phyloP scores from a whole-genome alignment of 192 early-diverging fungal species.

The Geosiphon pyriformis region DNA sequence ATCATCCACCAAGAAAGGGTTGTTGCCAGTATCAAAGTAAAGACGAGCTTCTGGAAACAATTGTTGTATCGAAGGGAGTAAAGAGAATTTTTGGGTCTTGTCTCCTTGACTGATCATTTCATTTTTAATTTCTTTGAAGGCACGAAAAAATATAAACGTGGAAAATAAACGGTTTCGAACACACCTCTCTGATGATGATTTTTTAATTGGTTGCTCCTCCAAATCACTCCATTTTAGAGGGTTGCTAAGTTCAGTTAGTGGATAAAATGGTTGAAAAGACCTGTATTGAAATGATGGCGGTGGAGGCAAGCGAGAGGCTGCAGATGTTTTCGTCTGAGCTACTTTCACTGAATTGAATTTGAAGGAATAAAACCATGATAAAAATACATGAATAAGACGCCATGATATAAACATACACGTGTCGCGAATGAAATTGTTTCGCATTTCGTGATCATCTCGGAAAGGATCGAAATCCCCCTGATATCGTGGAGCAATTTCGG shows the following conservation, averaged over 20 bases:
- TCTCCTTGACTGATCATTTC: not conserved
- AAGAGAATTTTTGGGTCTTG: not conserved
- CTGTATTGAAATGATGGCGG: not conserved
- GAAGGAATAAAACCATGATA: not conserved
- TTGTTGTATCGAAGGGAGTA: not conserved
- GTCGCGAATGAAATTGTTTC: not conserved
- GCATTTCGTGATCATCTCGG: not conserved
- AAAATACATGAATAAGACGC: not conserved
- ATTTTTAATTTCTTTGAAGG: not conserved
- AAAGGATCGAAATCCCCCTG: constrained; percentile 12
- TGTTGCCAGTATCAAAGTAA: not conserved
- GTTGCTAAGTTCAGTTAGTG: not conserved
- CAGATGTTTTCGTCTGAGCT: not conserved
- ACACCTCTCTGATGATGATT: not conserved
- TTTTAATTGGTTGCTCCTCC: not conserved
- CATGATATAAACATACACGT: not conserved
- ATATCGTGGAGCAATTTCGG: not conserved
- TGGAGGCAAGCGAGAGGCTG: not conserved
- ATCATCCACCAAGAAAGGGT: constrained; percentile 2
- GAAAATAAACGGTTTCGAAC: not conserved
- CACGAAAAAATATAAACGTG: not conserved
- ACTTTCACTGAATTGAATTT: not conserved
- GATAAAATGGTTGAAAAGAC: constrained; percentile 7
- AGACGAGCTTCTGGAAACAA: not conserved
- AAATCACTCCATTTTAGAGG: constrained; percentile 5